phyloP scores from a whole-genome alignment of 78 protist genomes.

The Dictyostelium capitatum region DNA sequence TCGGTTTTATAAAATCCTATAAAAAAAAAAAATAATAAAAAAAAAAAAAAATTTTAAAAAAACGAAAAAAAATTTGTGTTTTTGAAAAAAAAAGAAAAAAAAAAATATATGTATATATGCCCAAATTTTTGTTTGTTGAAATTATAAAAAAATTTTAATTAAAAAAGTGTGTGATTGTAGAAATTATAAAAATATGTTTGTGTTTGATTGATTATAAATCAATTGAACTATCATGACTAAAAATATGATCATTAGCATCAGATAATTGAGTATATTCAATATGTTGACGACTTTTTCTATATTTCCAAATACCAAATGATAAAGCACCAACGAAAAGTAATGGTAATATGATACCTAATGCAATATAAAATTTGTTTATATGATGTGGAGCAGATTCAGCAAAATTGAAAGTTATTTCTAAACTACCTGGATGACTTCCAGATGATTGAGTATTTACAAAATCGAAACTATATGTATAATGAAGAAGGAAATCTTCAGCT shows the following conservation, averaged over 20 bases:
- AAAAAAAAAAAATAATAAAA: not conserved
- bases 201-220: not conserved
- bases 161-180: too few relatives aligned
- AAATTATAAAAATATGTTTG: too few relatives aligned
- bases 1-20: not conserved
- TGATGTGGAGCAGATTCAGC: not conserved
- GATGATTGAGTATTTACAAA: not conserved
- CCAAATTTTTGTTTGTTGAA: too few relatives aligned
- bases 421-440: not conserved
- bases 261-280: not conserved
- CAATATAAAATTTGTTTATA: not conserved
- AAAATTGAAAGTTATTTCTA: not conserved
- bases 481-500: not conserved
- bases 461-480: not conserved
- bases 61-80: not conserved
- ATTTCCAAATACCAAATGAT: not conserved
- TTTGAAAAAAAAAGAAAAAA: not conserved
- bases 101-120: too few relatives aligned
- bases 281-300: not conserved
- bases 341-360: not conserved
- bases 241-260: not conserved
- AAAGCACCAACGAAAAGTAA: not conserved
- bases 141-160: too few relatives aligned
- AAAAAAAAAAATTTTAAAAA: slow-evolving; percentile 6
- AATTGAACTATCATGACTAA: not conserved